Evolutionary conservation across 257 asterid species (phyloP).

Genomic region (Solanum tarapatanum): DNA sequence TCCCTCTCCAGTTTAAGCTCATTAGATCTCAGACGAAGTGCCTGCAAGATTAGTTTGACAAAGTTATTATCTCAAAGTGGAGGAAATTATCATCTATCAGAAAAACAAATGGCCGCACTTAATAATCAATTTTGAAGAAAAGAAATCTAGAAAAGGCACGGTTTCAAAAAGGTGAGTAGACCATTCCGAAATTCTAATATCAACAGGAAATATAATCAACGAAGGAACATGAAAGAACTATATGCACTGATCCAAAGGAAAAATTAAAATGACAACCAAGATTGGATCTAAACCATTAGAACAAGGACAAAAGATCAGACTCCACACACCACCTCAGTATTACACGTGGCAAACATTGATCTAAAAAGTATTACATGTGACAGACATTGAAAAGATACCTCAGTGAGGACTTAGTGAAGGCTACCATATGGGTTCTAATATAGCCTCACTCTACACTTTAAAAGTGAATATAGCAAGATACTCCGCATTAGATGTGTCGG

Average conservation of each 20-base stretch:
- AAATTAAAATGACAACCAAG: background rate
- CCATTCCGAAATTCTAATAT: background rate
- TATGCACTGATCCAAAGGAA: background rate
- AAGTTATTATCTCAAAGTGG: background rate
- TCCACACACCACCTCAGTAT: background rate
- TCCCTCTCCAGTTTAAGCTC: constrained; percentile 90
- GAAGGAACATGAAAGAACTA: background rate
- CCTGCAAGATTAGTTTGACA: constrained; percentile 27
- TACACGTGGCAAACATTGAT: background rate
- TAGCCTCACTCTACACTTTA: background rate
- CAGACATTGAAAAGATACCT: background rate
- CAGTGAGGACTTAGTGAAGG: background rate
- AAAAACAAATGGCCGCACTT: background rate
- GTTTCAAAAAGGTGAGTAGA: background rate
- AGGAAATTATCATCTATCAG: background rate
- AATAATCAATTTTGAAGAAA: background rate
- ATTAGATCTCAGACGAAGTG: constrained; percentile 86
- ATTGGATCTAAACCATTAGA: background rate
- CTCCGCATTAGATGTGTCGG: background rate
- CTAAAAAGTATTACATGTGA: background rate
- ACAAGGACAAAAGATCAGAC: background rate
- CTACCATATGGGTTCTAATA: background rate
- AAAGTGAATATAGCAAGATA: background rate
- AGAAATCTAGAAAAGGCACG: background rate
- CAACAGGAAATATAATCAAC: background rate